Base-by-base conservation (phyloP, 2,329 filamentous ascomycete genomes). In the Neophaeococcomyces mojaviensis region DNA sequence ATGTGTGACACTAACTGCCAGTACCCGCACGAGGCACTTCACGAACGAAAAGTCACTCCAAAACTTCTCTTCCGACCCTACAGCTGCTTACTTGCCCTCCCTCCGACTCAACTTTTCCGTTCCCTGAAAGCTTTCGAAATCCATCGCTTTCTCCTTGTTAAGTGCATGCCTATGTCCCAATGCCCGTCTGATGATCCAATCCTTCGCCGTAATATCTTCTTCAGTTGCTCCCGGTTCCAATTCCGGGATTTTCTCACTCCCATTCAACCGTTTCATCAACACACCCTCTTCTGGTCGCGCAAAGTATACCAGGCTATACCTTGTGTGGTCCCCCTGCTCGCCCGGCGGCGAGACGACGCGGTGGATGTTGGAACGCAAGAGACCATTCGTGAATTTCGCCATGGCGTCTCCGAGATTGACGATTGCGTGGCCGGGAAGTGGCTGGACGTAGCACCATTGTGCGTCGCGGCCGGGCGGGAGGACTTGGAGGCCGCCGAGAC, bases 251-350 rank as follows among this genome's bases (percentile, higher is more conserved):
- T 53, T 51, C 37, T 56, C 45, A 38, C 64, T 62, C 0, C 63
- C 63, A 7, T 65, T 59, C 47, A 70, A 40, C 32, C 65, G 57
- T 48, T 61, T 67, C 55, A 74, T 52, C 18, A 68, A 42, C 13
- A 74, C 67, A 19, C 69, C 62, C 59, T 76, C 68, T 54, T 63
- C 71, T 2, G 74, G 74, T 50, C 76, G 58, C 22, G 66, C 62
- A 58, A 78, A 78, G 54, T 78, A 78, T 8, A 77, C 74, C 16
- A 78, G 52, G 58, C 73, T 76, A 55, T 70, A 73, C 44, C 76
- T 61, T 16, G 64, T 67, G 13, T 45, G 49, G n/a, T 61, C 57
- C 3, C 58, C 64, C 56, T 78, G 75, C 9, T 58, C 55, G 0
- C 72, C 72, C 0, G 73, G 71, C 31, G 74, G 68, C 22, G 63